phyloP scores from a whole-genome alignment of 2,329 filamentous ascomycete genomes.

The Neopestalotiopsis sp. region DNA sequence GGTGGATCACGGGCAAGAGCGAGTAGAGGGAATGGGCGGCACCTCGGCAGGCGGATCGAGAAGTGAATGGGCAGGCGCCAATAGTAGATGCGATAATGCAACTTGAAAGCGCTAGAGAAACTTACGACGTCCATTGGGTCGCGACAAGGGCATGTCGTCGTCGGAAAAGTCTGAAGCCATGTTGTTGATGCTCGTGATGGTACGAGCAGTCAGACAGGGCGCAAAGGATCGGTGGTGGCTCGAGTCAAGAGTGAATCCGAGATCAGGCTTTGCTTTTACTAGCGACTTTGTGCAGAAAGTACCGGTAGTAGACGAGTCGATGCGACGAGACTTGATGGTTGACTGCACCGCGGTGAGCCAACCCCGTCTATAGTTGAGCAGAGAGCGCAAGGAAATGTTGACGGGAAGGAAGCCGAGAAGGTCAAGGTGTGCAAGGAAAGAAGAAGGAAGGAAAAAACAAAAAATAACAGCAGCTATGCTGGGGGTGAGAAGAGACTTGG shows the following conservation, averaged over 20 bases:
- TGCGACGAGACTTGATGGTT: constrained; percentile 16
- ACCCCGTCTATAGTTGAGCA: constrained; percentile 20
- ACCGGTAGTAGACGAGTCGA: background rate
- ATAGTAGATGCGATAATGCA: background rate
- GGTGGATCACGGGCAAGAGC: background rate
- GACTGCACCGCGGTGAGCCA: constrained; percentile 21
- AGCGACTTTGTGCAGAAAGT: constrained; percentile 9
- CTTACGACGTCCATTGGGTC: constrained; percentile 73
- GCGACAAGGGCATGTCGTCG: constrained; percentile 81
- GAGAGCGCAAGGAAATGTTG: constrained; percentile 12
- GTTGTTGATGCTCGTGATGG: constrained; percentile 28
- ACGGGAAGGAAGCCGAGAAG: background rate
- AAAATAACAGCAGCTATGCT: background rate
- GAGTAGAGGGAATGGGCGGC: background rate
- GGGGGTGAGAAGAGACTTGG: constrained; percentile 10
- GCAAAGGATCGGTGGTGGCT: constrained; percentile 8
- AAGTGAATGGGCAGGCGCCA: constrained; percentile 1
- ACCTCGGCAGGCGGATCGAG: background rate
- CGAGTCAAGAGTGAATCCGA: constrained; percentile 5
- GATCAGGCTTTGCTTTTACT: constrained; percentile 3
- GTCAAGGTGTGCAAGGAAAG: background rate
- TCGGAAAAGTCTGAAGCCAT: constrained; percentile 70
- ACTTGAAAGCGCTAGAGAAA: constrained; percentile 29
- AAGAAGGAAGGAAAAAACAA: constrained; percentile 8
- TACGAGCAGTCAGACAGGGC: background rate